phyloP scores from a whole-genome alignment of 805 yeast species.

The Diddensiella santjacobensis region DNA sequence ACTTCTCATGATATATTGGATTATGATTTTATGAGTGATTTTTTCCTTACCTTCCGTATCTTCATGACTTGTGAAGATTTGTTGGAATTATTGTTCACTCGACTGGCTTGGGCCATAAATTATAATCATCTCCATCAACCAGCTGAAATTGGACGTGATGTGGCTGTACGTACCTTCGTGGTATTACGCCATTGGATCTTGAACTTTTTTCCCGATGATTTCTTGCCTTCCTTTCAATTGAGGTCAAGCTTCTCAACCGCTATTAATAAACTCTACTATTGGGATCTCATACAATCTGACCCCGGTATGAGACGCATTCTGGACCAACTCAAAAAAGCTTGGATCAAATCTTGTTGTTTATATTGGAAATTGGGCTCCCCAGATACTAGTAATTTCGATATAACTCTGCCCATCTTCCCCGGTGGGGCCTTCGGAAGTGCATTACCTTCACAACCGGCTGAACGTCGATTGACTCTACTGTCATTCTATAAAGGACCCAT shows the following conservation, averaged over 20 bases:
- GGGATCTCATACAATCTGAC: conserved; percentile 25
- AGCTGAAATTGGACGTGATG: conserved; percentile 55
- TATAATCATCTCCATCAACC: conserved; percentile 23
- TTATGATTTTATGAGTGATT: conserved; percentile 76
- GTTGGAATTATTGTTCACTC: conserved; percentile 54
- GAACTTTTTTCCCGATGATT: conserved; percentile 85
- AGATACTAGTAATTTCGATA: conserved; percentile 20
- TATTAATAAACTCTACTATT: conserved; percentile 36
- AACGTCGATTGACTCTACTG: conserved; percentile 17
- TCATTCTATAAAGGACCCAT: conserved; percentile 20
- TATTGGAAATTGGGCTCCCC: conserved; percentile 30
- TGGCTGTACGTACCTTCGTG: conserved; percentile 78
- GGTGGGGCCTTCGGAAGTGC: conserved; percentile 33
- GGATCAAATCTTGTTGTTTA: conserved; percentile 41
- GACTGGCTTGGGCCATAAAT: conserved; percentile 57
- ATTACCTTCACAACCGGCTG: neutral
- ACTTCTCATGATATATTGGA: conserved; percentile 74
- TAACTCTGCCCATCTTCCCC: conserved; percentile 25
- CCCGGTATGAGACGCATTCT: conserved; percentile 36
- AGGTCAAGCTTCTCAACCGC: conserved; percentile 39
- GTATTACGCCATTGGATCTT: conserved; percentile 84
- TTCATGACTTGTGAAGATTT: conserved; percentile 59
- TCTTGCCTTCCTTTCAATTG: conserved; percentile 49
- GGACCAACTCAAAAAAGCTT: conserved; percentile 45
- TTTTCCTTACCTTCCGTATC: conserved; percentile 76